A percentile compares a stretch with the other conserved stretches of the same genome.
Evolutionary conservation across 116 monocot genomes (phyloP).

Genomic region (Thalassia testudinum): DNA sequence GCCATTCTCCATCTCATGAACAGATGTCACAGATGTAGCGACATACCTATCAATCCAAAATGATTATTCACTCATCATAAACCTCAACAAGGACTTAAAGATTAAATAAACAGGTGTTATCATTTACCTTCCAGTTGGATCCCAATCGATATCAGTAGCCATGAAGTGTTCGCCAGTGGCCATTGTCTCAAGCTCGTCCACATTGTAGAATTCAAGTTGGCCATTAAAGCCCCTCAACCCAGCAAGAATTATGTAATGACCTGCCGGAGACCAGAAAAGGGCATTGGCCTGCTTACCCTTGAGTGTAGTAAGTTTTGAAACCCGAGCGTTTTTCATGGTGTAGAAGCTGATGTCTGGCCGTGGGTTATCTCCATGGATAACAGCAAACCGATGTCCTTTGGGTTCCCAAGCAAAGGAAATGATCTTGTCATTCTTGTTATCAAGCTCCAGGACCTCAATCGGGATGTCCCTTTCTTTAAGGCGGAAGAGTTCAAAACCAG

Average conservation of each 20-base stretch:
- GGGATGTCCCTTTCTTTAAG: conserved; percentile 93
- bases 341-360: conserved; percentile 79
- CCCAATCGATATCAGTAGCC: conserved; percentile 93
- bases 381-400: conserved; percentile 82
- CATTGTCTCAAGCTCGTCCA: conserved; percentile 90
- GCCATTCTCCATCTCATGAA: conserved; percentile 94
- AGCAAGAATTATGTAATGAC: conserved; percentile 70
- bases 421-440: conserved; percentile 90
- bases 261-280: conserved; percentile 79
- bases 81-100: too few relatives aligned
- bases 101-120: neutral
- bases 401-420: conserved; percentile 95
- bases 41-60: conserved; percentile 26
- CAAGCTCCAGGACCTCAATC: conserved; percentile 81
- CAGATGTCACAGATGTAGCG: conserved; percentile 68
- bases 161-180: conserved; percentile 81
- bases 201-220: conserved; percentile 84
- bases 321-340: conserved; percentile 64
- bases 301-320: conserved; percentile 77
- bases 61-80: too few relatives aligned
- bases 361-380: conserved; percentile 80
- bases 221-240: conserved; percentile 85
- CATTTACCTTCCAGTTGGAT: conserved; percentile 71
- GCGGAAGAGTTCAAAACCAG: conserved; percentile 90
- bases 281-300: conserved; percentile 86